Evolutionary conservation across 2,329 filamentous ascomycete species (phyloP).

Genomic region (Hymenoscyphus albidus): DNA sequence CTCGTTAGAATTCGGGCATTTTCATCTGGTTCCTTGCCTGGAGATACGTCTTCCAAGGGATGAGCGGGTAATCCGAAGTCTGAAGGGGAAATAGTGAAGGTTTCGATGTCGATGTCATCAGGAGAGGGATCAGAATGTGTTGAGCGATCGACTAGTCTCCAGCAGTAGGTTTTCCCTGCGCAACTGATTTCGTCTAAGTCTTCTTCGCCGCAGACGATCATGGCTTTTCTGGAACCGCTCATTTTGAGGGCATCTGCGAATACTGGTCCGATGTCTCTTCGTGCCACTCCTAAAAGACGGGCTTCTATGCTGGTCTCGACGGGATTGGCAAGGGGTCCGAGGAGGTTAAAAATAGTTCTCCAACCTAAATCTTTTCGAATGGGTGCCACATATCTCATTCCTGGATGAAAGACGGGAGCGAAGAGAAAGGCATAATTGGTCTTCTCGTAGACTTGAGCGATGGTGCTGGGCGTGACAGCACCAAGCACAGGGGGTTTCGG

Average conservation of each 20-base stretch:
- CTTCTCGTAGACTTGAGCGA: constrained; percentile 68
- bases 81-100: constrained; percentile 73
- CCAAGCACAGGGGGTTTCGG: constrained; percentile 70
- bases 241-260: constrained; percentile 82
- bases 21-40: constrained; percentile 78
- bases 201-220: constrained; percentile 91
- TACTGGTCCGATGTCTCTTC: constrained; percentile 78
- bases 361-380: constrained; percentile 86
- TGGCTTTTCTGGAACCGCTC: constrained; percentile 72
- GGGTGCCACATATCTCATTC: constrained; percentile 83
- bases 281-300: constrained; percentile 87
- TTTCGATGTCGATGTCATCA: constrained; percentile 57
- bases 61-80: constrained; percentile 83
- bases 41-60: constrained; percentile 71
- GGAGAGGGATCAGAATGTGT: constrained; percentile 36
- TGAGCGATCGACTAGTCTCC: constrained; percentile 63
- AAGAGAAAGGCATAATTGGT: constrained; percentile 96
- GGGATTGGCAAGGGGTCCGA: constrained; percentile 89
- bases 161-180: constrained; percentile 83
- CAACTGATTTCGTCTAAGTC: constrained; percentile 95
- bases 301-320: constrained; percentile 82
- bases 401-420: constrained; percentile 92
- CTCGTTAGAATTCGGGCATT: constrained; percentile 81
- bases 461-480: constrained; percentile 67
- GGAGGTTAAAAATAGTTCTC: constrained; percentile 95